These are phyloP conservation scores for Grammothele lineata DNA, from an alignment of 768 basidiomycete genomes.

Conservation along the genomic window DNA sequence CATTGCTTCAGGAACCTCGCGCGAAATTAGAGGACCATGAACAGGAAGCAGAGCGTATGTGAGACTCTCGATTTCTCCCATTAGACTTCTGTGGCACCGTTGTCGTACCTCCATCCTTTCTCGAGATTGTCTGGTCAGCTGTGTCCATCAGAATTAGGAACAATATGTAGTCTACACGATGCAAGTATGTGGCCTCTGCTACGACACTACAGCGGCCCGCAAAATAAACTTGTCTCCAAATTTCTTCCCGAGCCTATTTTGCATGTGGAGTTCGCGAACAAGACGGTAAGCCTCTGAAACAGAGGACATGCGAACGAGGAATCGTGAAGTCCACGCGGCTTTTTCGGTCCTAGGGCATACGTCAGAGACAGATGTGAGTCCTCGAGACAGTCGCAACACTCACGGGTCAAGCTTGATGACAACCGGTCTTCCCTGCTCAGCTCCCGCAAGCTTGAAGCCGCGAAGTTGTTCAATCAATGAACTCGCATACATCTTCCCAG, in stretches of 20 bases:
- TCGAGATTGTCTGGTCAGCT: too few species aligned
- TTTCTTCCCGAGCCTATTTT: slow-evolving; percentile 36
- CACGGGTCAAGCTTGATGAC: slow-evolving; percentile 49
- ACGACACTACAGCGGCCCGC: slow-evolving; percentile 50
- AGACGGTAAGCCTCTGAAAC: slow-evolving; percentile 67
- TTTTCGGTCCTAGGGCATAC: neutral
- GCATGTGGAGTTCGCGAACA: slow-evolving; percentile 60
- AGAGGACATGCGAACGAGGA: slow-evolving; percentile 50
- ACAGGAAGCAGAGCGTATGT: slow-evolving; percentile 65
- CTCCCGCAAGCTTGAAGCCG: slow-evolving; percentile 39
- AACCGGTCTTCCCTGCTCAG: slow-evolving; percentile 36
- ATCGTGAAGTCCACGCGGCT: slow-evolving; percentile 38
- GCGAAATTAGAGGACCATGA: slow-evolving; percentile 59
- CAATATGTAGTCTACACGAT: too few species aligned
- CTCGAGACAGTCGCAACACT: slow-evolving; percentile 19
- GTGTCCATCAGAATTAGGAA: too few species aligned
- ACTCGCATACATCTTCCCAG: slow-evolving; percentile 37
- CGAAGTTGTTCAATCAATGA: slow-evolving; percentile 38
- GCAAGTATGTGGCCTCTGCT: too few species aligned
- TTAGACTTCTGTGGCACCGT: too few species aligned
- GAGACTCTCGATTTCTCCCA: too few species aligned
- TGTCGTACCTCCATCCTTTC: too few species aligned
- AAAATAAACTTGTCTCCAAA: slow-evolving; percentile 38
- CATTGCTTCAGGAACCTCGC: slow-evolving; percentile 45
- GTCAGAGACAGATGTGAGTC: neutral